Percentiles rank a stretch among this genome's conserved stretches.
Evolutionary conservation across 768 basidiomycete species (phyloP).

Genomic region (Mycena leptocephala): DNA sequence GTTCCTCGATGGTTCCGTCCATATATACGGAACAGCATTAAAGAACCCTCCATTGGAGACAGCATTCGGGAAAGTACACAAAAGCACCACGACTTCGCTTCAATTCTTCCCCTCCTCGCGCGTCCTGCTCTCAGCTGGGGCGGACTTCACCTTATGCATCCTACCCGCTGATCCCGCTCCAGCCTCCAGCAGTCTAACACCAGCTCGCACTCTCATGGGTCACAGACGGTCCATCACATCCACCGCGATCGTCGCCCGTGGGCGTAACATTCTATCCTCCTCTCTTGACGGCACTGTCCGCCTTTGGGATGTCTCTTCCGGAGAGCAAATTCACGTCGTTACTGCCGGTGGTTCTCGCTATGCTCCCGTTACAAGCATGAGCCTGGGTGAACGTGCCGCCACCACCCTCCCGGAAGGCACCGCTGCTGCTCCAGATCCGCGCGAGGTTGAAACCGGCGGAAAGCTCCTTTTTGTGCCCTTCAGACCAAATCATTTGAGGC

Average conservation of each 20-base stretch:
- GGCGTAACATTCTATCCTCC: constrained; percentile 77
- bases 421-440: constrained; percentile 40
- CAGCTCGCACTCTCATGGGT: constrained; percentile 76
- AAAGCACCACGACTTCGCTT: constrained; percentile 70
- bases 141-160: constrained; percentile 78
- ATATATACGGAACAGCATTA: constrained; percentile 60
- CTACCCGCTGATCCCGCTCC: constrained; percentile 68
- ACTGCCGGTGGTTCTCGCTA: constrained; percentile 51
- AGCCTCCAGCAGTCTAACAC: constrained; percentile 50
- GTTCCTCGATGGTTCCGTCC: constrained; percentile 72
- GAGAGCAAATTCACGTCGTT: constrained; percentile 63
- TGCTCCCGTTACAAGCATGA: constrained; percentile 62
- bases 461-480: constrained; percentile 69
- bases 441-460: constrained; percentile 64
- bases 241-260: constrained; percentile 75
- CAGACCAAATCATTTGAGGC: constrained; percentile 69
- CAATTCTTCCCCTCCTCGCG: constrained; percentile 81
- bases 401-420: neutral
- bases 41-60: constrained; percentile 35
- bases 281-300: constrained; percentile 80
- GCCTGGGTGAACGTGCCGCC: constrained; percentile 57
- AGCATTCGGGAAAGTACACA: constrained; percentile 51
- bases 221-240: constrained; percentile 80
- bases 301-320: constrained; percentile 81
- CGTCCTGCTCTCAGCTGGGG: constrained; percentile 79